Base-by-base conservation (phyloP, 257 asterid species). In the Solanum tarijense region DNA sequence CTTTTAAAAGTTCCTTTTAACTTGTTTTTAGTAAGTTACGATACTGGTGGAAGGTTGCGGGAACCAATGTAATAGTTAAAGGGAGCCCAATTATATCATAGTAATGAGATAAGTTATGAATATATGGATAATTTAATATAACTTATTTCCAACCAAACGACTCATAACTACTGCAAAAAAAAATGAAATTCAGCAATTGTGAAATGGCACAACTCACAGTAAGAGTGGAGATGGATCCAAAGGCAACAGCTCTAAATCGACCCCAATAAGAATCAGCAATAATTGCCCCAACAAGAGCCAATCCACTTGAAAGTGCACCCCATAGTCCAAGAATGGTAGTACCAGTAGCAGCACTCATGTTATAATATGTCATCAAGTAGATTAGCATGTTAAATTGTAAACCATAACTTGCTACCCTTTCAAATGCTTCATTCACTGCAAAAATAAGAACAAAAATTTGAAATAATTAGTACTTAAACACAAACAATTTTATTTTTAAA, bases 221-320 rank as follows among this genome's bases (percentile, higher is more conserved):
- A 69, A 89, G 87, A 29, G 87, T 66, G 18, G 79, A 86, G 7
- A 86, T 4, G 84, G 89, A 86, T 62, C 89, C 88, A 76, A 88
- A 3, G 2, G 46, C 73, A 34, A 85, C 83, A 86, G 62, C 69
- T 48, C 36, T 14, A 27, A 83, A 86, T 7, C 89, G 82, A 41
- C 88, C 88, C 32, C 74, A 86, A 46, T 55, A 86, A 72, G 89
- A 86, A 83, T 89, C 87, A 10, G 91, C 21, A 71, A 87, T 3
- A 68, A 72, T 39, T 2, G 86, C 87, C 7, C 89, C 90, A 29
- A 81, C 14, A 48, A 89, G 29, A 7, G 90, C 84, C 86, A 86
- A 38, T 18, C 87, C 79, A 82, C 73, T 82, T 34, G 89, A 89
- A 39, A 74, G 1, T 74, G 82, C 52, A 35, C 3, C 7, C 52